These are phyloP conservation scores for Cucumis melo DNA, from an alignment of 306 rosid genomes.

Conservation along the genomic window DNA sequence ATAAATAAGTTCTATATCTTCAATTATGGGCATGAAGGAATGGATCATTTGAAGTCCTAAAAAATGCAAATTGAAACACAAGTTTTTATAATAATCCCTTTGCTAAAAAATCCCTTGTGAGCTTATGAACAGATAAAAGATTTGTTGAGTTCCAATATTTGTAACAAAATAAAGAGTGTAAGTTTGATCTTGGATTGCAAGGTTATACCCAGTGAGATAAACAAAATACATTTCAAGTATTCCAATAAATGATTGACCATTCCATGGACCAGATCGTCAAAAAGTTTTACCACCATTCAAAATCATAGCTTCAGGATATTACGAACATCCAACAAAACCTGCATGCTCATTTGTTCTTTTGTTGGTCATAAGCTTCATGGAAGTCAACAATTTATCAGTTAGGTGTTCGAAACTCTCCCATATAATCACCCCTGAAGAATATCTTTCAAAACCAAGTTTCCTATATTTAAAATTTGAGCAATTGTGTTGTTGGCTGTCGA, in stretches of 20 bases:
- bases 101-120: neutral
- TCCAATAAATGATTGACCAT: neutral
- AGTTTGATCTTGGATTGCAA: conserved; percentile 7
- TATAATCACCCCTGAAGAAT: neutral
- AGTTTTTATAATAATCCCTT: no score
- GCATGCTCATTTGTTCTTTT: neutral
- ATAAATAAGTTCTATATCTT: no score
- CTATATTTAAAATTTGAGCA: conserved; percentile 8
- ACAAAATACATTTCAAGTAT: conserved; percentile 3
- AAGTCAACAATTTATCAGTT: neutral
- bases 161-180: neutral
- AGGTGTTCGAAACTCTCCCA: conserved; percentile 38
- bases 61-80: no score
- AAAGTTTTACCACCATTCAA: neutral
- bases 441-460: conserved; percentile 25
- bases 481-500: neutral
- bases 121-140: neutral
- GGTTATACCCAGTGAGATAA: conserved; percentile 15
- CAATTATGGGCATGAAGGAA: no score
- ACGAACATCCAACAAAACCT: neutral
- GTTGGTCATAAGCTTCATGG: conserved; percentile 6
- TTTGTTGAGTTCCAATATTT: neutral
- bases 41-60: no score
- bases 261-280: neutral
- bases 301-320: neutral